phyloP scores from a whole-genome alignment of 2,329 filamentous ascomycete species.

The Zasmidium citrigriseum region DNA sequence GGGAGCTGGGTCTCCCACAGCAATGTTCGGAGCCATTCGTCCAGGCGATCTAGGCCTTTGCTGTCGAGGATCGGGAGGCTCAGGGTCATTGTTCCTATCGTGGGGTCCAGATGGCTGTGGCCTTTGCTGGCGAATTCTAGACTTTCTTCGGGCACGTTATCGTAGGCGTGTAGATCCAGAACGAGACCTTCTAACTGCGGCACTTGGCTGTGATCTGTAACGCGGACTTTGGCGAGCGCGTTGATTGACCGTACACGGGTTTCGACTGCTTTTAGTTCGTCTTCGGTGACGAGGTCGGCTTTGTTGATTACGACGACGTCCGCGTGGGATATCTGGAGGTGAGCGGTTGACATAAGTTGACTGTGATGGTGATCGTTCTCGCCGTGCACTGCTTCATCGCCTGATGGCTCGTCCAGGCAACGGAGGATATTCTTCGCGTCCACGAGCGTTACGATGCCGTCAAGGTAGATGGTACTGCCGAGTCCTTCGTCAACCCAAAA shows the following conservation, averaged over 20 bases:
- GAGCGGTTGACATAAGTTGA: slow-evolving; percentile 82
- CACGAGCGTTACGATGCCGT: slow-evolving; percentile 93
- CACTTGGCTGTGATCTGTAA: slow-evolving; percentile 77
- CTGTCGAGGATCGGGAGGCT: slow-evolving; percentile 61
- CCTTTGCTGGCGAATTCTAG: slow-evolving; percentile 73
- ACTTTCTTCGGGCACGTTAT: slow-evolving; percentile 66
- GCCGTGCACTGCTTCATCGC: slow-evolving; percentile 33
- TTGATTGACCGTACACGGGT: slow-evolving; percentile 83
- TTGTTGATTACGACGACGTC: slow-evolving; percentile 97
- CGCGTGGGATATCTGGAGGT: slow-evolving; percentile 94
- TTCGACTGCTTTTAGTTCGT: slow-evolving; percentile 69
- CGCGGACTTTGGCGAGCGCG: slow-evolving; percentile 78
- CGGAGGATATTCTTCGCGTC: slow-evolving; percentile 90
- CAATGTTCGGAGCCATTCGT: slow-evolving; percentile 78
- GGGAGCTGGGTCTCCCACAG: slow-evolving; percentile 68
- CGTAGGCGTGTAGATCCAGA: slow-evolving; percentile 90
- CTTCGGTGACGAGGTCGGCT: slow-evolving; percentile 72
- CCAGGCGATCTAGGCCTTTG: slow-evolving; percentile 64
- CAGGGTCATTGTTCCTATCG: slow-evolving; percentile 81
- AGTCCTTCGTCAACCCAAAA: slow-evolving; percentile 98
- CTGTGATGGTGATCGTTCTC: slow-evolving; percentile 58
- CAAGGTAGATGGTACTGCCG: slow-evolving; percentile 91
- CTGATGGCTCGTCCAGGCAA: slow-evolving; percentile 69
- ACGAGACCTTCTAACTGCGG: slow-evolving; percentile 82
- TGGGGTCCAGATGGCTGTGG: slow-evolving; percentile 87